Conservation (phyloP, 176 grass and related monocot species). For the Canna indica region DNA sequence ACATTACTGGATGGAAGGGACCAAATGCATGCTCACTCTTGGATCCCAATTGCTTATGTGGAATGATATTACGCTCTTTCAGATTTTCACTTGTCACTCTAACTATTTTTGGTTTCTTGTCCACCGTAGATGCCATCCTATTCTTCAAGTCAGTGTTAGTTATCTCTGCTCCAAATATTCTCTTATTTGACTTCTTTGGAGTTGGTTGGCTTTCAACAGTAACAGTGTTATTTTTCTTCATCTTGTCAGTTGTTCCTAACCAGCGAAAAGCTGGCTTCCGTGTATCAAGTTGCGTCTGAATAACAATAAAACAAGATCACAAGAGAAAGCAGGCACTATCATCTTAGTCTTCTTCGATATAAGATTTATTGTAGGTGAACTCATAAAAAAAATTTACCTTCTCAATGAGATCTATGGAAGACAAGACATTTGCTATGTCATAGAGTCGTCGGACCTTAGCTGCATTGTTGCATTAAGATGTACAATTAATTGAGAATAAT, state of each 20-base stretch:
- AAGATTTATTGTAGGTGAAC: background rate
- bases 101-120: constrained; percentile 32
- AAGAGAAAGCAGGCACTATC: background rate
- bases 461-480: constrained; percentile 24
- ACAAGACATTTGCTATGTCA: constrained; percentile 84
- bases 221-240: constrained; percentile 28
- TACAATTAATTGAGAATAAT: background rate
- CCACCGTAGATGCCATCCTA: constrained; percentile 25
- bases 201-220: constrained; percentile 21
- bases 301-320: constrained; percentile 7
- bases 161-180: constrained; percentile 72
- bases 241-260: constrained; percentile 34
- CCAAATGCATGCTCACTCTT: constrained; percentile 64
- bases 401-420: constrained; percentile 69
- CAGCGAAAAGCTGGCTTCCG: constrained; percentile 80
- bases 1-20: constrained; percentile 56
- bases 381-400: constrained; percentile 35
- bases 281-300: constrained; percentile 58
- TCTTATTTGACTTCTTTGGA: constrained; percentile 39
- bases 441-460: constrained; percentile 82
- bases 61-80: constrained; percentile 35
- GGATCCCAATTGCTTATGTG: constrained; percentile 26
- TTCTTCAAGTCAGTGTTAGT: constrained; percentile 49
- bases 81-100: constrained; percentile 30
- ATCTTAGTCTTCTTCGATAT: constrained; percentile 1